phyloP scores from a whole-genome alignment of 129 eudicot genomes.

The Cynara cardunculus region DNA sequence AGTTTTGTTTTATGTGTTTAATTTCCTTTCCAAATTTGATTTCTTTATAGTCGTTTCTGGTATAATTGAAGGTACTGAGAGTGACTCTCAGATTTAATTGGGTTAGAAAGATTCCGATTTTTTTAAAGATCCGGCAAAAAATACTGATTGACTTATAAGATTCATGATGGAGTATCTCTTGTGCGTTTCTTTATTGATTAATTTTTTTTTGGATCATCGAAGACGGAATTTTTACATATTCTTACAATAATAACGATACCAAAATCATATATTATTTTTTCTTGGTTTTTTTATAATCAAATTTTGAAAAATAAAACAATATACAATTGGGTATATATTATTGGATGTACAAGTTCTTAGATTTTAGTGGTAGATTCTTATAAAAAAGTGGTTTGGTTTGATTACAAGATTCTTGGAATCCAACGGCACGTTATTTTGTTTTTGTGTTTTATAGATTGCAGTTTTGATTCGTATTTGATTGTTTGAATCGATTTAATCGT shows the following conservation, averaged over 20 bases:
- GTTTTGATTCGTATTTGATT: neutral
- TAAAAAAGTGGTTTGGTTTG: neutral
- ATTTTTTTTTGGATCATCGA: no score
- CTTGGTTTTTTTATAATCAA: no score
- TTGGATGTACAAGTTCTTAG: neutral
- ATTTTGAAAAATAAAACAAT: neutral
- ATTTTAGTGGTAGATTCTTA: neutral
- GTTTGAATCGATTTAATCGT: neutral
- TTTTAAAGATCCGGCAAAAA: neutral
- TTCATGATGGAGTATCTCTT: neutral
- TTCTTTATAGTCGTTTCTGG: no score
- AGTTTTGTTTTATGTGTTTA: neutral
- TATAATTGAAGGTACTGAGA: neutral
- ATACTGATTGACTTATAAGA: neutral
- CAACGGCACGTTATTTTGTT: neutral
- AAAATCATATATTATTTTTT: no score
- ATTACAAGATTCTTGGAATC: neutral
- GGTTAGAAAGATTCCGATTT: neutral
- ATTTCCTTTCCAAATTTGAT: neutral
- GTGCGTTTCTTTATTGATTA: neutral
- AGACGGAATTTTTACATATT: no score
- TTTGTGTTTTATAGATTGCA: neutral
- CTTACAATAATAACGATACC: no score
- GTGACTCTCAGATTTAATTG: neutral
- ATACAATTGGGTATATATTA: neutral